Base-by-base conservation (phyloP, 495 filamentous ascomycete genomes). In the Aspergillus mulundensis region DNA sequence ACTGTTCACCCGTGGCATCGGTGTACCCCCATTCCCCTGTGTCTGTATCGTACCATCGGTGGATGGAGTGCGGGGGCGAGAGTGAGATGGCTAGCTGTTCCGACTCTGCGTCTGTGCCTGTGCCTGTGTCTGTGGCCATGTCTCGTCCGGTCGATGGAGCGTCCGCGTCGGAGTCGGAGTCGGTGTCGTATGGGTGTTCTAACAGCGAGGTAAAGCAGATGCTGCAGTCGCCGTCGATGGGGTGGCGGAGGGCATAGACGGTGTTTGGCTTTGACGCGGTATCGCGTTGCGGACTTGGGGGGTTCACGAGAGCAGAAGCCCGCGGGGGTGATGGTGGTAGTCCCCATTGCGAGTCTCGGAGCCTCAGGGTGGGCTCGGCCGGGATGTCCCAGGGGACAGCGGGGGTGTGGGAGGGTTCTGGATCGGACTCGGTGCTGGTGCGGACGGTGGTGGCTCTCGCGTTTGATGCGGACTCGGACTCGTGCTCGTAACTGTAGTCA, bases 141-240 rank as follows among this genome's bases (percentile, higher is more conserved):
- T n/a, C n/a, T n/a, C n/a, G n/a, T n/a, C n/a, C n/a, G n/a, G n/a
- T n/a, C n/a, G n/a, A 14, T 36, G 32, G 8, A 15, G 7, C 5
- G 12, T 7, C 45, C n/a, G 8, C 14, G 4, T 32, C 23, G 3
- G 5, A n/a, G 15, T 48, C 45, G 32, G 12, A 36, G 3, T 28
- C 25, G 25, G 25, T n/a, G 28, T 30, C 28, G 10, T 4, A 36
- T 10, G 32, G 32, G 8, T 36, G 8, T 4, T 25, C 16, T 50
- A 49, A 5, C 15, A 61, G 34, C 20, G 56, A 36, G 43, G 44
- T 3, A 30, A 84, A 84, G 64, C 87, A 90, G 61, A 91, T 87
- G 1, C 84, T 83, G 61, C 87, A 90, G 57, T 90, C 85, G n/a
- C 83, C 87, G 42, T 88, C 84, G 0, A 81, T 54, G 11, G 70